Evolutionary conservation across 495 filamentous ascomycete genomes (phyloP).

Genomic region (Antarctomyces pellizariae): DNA sequence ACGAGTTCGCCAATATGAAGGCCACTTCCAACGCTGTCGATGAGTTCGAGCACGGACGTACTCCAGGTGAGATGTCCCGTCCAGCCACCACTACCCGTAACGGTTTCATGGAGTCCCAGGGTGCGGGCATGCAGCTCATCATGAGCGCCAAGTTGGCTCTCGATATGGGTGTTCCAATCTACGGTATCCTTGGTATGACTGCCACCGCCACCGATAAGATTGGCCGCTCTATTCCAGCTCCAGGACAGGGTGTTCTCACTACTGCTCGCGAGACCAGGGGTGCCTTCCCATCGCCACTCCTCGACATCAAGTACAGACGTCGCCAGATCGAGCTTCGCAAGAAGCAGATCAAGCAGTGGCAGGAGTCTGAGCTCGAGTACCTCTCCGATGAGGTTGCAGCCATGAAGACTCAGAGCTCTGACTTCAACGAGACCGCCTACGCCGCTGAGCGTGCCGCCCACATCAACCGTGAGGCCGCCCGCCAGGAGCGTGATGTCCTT

Average conservation of each 20-base stretch:
- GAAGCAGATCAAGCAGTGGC: conserved; percentile 84
- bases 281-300: conserved; percentile 81
- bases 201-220: conserved; percentile 99
- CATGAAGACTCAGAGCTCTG: conserved; percentile 55
- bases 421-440: conserved; percentile 63
- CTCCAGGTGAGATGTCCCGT: conserved; percentile 91
- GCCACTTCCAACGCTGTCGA: conserved; percentile 93
- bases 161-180: conserved; percentile 96
- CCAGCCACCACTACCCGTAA: conserved; percentile 90
- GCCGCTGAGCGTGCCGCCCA: conserved; percentile 64
- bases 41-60: conserved; percentile 85
- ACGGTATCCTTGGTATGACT: conserved; percentile 82
- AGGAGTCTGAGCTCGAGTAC: conserved; percentile 81
- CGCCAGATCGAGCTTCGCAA: conserved; percentile 82
- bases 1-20: conserved; percentile 99
- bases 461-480: conserved; percentile 66
- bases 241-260: conserved; percentile 93
- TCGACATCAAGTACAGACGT: conserved; percentile 92
- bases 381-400: conserved; percentile 77
- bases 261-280: conserved; percentile 75
- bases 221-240: conserved; percentile 86
- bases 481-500: conserved; percentile 80
- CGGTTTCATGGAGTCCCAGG: conserved; percentile 99
- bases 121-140: conserved; percentile 92
- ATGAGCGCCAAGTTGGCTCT: conserved; percentile 91